phyloP scores from a whole-genome alignment of 495 filamentous ascomycete genomes.

The Parachaetomium inaequale region DNA sequence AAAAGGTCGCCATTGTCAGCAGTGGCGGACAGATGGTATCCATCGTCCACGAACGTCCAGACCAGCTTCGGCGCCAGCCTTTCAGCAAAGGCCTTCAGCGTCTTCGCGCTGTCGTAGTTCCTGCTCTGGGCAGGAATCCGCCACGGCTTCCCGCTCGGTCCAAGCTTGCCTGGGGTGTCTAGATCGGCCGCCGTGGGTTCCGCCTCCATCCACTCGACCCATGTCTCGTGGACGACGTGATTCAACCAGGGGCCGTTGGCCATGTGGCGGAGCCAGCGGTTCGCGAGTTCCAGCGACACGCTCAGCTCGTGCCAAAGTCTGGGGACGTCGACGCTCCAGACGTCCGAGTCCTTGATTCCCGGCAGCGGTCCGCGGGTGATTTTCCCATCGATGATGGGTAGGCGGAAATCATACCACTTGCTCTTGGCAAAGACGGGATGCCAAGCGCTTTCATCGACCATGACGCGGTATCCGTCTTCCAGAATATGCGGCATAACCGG shows the following conservation, averaged over 20 bases:
- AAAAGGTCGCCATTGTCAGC: not conserved
- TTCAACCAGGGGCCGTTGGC: not conserved
- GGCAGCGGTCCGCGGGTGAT: not conserved
- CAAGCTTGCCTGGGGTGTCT: not conserved
- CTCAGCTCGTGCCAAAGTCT: slow-evolving; percentile 4
- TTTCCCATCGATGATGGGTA: not conserved
- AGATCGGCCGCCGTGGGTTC: too few relatives aligned
- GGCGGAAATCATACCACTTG: slow-evolving; percentile 12
- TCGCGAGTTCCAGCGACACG: not conserved
- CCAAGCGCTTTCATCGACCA: slow-evolving; percentile 12
- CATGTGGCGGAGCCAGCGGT: slow-evolving; percentile 11
- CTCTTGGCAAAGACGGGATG: not conserved
- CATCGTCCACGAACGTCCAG: slow-evolving; percentile 11
- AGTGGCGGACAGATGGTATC: not conserved
- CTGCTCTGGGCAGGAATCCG: not conserved
- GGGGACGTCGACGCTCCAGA: slow-evolving; percentile 15
- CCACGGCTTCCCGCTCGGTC: slow-evolving; percentile 1
- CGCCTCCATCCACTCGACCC: slow-evolving; percentile 4
- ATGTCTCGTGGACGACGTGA: not conserved
- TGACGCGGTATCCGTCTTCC: not conserved
- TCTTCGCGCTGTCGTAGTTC: not conserved
- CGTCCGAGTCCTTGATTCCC: not conserved
- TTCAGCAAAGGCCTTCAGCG: not conserved
- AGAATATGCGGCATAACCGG: not conserved
- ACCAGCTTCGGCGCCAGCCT: not conserved